Conservation (phyloP, 768 basidiomycete species). For the Phaffia tasmanica region DNA sequence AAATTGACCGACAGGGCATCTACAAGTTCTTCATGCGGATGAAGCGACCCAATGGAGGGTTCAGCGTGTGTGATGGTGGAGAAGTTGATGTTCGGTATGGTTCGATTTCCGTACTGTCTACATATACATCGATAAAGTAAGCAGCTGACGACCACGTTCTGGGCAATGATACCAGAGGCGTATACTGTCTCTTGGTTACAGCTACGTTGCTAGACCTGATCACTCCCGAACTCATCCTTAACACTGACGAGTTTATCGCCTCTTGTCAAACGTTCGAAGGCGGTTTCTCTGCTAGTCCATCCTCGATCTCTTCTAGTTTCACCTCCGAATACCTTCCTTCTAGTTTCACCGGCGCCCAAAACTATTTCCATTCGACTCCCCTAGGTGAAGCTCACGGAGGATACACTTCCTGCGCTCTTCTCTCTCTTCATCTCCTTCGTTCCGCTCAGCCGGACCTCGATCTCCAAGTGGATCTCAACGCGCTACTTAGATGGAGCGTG, state of each 20-base stretch:
- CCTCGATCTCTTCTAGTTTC: background rate
- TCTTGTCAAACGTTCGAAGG: constrained; percentile 17
- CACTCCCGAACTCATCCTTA: constrained; percentile 72
- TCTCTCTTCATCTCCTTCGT: constrained; percentile 66
- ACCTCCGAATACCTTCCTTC: background rate
- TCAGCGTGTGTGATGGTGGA: constrained; percentile 70
- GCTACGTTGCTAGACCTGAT: constrained; percentile 74
- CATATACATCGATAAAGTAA: background rate
- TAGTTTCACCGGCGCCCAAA: constrained; percentile 32
- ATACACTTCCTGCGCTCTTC: constrained; percentile 87
- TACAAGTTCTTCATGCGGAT: constrained; percentile 84
- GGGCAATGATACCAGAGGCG: constrained; percentile 49
- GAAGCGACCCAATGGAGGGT: constrained; percentile 87
- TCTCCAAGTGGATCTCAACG: constrained; percentile 47
- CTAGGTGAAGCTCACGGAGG: constrained; percentile 97
- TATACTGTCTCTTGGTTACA: constrained; percentile 78
- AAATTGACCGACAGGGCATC: constrained; percentile 65
- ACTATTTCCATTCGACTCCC: constrained; percentile 46
- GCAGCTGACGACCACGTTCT: background rate
- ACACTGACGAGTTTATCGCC: constrained; percentile 66
- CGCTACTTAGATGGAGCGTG: constrained; percentile 66
- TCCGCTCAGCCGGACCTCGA: constrained; percentile 40
- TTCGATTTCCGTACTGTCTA: background rate
- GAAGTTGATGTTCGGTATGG: constrained; percentile 87
- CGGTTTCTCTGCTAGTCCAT: background rate